These are phyloP conservation scores for Tetrahymena borealis DNA, from an alignment of 73 alveolate genomes.

Conservation along the genomic window DNA sequence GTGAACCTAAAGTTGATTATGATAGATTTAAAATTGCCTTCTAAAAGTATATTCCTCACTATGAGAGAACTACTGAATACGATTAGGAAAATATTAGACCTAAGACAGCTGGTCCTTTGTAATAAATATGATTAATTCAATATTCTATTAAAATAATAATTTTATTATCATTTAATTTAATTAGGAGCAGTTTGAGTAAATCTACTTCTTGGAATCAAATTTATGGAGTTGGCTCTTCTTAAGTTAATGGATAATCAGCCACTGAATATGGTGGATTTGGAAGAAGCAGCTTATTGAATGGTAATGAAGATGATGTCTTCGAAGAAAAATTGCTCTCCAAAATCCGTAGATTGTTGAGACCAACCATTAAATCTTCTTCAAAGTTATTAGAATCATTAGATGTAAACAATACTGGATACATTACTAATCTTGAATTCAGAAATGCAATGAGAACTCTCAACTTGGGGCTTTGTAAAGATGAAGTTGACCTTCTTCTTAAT, in stretches of 20 bases:
- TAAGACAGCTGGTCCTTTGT: not conserved
- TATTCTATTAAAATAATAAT: not conserved
- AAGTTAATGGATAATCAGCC: constrained; percentile 5
- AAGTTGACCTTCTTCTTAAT: constrained; percentile 59
- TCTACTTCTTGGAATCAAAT: not conserved
- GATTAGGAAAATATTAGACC: not conserved
- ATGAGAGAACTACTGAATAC: constrained; percentile 8
- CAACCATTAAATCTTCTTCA: constrained; percentile 37
- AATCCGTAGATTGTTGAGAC: constrained; percentile 49
- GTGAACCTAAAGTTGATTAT: constrained; percentile 10
- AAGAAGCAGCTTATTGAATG: not conserved
- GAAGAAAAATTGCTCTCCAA: constrained; percentile 19
- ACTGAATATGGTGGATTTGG: not conserved
- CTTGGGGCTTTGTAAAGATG: constrained; percentile 67
- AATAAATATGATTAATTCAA: not conserved
- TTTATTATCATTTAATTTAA: not conserved
- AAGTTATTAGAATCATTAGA: constrained; percentile 58
- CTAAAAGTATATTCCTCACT: constrained; percentile 2
- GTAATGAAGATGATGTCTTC: constrained; percentile 31
- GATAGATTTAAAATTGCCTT: constrained; percentile 2
- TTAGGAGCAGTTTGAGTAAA: constrained; percentile 6
- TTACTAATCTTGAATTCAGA: constrained; percentile 71
- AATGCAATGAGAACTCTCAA: constrained; percentile 68
- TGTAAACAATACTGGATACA: constrained; percentile 58
- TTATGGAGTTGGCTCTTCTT: constrained; percentile 2